A percentile compares a stretch with the other conserved stretches of the same genome.
phyloP scores from a whole-genome alignment of 2,329 filamentous ascomycete species.

The Diaporthe citriasiana region DNA sequence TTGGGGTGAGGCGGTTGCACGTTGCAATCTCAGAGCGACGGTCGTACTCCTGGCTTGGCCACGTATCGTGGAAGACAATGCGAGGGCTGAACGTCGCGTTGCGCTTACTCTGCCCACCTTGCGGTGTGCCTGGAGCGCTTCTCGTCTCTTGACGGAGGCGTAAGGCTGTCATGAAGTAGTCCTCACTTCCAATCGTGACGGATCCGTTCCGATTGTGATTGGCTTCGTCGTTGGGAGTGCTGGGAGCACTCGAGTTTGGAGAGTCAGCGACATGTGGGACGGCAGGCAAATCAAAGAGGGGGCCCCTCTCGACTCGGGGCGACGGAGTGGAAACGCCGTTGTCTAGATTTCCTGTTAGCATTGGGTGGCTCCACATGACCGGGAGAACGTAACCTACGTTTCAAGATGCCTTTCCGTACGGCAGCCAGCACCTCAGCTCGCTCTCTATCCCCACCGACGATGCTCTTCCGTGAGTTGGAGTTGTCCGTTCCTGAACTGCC shows the following conservation, averaged over 20 bases:
- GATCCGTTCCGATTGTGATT: conserved; percentile 77
- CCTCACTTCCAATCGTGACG: conserved; percentile 83
- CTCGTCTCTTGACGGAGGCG: conserved; percentile 82
- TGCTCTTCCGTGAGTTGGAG: conserved; percentile 82
- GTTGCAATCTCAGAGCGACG: conserved; percentile 96
- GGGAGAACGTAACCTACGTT: conserved; percentile 71
- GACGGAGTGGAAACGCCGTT: conserved; percentile 75
- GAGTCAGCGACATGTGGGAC: conserved; percentile 80
- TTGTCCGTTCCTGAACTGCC: conserved; percentile 72
- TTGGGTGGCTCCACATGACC: conserved; percentile 9
- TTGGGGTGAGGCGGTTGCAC: conserved; percentile 96
- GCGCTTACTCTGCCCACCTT: conserved; percentile 70
- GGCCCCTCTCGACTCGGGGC: conserved; percentile 70
- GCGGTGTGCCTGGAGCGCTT: conserved; percentile 84
- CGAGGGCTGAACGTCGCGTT: conserved; percentile 88
- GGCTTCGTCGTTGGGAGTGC: conserved; percentile 86
- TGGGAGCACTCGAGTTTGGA: conserved; percentile 87
- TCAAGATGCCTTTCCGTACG: conserved; percentile 95
- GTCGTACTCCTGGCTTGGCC: conserved; percentile 96
- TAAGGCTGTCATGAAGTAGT: conserved; percentile 88
- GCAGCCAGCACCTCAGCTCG: conserved; percentile 92
- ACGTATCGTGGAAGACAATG: conserved; percentile 96
- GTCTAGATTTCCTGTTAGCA: conserved; percentile 54
- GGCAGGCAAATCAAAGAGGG: conserved; percentile 70
- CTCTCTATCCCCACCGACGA: conserved; percentile 90